Evolutionary conservation across 352 stramenopile genomes (phyloP).

Genomic region (Pythium myriotylum): DNA sequence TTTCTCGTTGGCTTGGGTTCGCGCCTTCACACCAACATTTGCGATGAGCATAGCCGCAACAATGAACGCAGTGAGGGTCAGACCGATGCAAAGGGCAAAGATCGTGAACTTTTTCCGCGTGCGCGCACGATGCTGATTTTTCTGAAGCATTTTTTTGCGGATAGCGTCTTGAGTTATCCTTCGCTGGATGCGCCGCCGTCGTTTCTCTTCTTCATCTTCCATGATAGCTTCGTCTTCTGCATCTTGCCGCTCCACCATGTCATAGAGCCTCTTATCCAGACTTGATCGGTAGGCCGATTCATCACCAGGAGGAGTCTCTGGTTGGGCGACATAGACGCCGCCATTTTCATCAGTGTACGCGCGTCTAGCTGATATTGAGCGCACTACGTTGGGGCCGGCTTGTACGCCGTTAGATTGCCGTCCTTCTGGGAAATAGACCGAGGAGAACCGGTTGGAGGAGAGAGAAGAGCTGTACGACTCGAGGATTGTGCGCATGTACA

Average conservation of each 20-base stretch:
- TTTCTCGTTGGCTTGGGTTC: slow-evolving; percentile 4
- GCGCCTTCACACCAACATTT: slow-evolving; percentile 40
- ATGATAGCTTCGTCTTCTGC: slow-evolving; percentile 20
- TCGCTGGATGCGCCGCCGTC: slow-evolving; percentile 47
- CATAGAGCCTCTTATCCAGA: background rate
- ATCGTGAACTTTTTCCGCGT: slow-evolving; percentile 62
- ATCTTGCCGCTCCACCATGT: slow-evolving; percentile 3
- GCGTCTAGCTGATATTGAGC: slow-evolving; percentile 19
- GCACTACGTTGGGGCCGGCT: background rate
- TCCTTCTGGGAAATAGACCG: slow-evolving; percentile 21
- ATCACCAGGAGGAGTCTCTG: slow-evolving; percentile 20
- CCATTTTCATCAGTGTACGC: slow-evolving; percentile 24
- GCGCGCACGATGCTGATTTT: slow-evolving; percentile 51
- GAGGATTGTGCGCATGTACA: slow-evolving; percentile 74
- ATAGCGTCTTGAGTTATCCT: slow-evolving; percentile 62
- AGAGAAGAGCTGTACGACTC: slow-evolving; percentile 78
- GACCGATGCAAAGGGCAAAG: slow-evolving; percentile 56
- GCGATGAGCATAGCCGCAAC: slow-evolving; percentile 62
- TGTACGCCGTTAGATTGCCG: slow-evolving; percentile 1
- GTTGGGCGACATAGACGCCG: slow-evolving; percentile 24
- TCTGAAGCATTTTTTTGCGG: slow-evolving; percentile 54
- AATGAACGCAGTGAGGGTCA: slow-evolving; percentile 66
- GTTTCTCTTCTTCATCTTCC: slow-evolving; percentile 49
- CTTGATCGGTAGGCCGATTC: background rate
- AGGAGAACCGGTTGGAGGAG: slow-evolving; percentile 62